A percentile compares a stretch with the other conserved stretches of the same genome.
phyloP scores from a whole-genome alignment of 177 flowering plant species.

The Tripterygium wilfordii region DNA sequence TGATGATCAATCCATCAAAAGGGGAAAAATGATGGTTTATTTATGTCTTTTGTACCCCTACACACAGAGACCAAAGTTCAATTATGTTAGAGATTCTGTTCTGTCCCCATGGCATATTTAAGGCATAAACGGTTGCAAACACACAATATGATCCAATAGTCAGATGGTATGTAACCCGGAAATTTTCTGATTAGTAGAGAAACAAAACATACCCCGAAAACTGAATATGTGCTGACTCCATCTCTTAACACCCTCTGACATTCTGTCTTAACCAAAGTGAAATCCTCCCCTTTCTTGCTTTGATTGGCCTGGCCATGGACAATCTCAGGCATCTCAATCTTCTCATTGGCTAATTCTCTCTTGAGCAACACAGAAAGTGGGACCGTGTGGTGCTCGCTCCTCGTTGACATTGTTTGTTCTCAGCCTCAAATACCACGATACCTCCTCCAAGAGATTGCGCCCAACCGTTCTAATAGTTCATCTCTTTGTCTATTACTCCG shows the following conservation, averaged over 20 bases:
- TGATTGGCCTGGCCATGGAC: slow-evolving; percentile 75
- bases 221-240: slow-evolving; percentile 76
- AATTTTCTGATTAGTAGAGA: background rate
- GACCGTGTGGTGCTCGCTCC: slow-evolving; percentile 70
- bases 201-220: slow-evolving; percentile 58
- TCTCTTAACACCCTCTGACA: slow-evolving; percentile 76
- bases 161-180: no score
- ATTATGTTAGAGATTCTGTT: no score
- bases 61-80: no score
- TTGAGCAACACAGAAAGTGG: slow-evolving; percentile 81
- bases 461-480: no score
- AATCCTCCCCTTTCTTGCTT: slow-evolving; percentile 99
- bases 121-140: no score
- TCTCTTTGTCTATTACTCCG: slow-evolving; percentile 5
- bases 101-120: no score
- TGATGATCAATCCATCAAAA: no score
- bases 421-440: background rate
- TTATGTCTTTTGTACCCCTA: no score
- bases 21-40: no score
- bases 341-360: slow-evolving; percentile 80
- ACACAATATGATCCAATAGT: no score
- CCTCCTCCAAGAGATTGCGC: background rate
- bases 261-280: slow-evolving; percentile 71
- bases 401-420: slow-evolving; percentile 46
- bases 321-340: slow-evolving; percentile 79